Conservation (phyloP, 768 basidiomycete species). For the Collybia mongolica region DNA sequence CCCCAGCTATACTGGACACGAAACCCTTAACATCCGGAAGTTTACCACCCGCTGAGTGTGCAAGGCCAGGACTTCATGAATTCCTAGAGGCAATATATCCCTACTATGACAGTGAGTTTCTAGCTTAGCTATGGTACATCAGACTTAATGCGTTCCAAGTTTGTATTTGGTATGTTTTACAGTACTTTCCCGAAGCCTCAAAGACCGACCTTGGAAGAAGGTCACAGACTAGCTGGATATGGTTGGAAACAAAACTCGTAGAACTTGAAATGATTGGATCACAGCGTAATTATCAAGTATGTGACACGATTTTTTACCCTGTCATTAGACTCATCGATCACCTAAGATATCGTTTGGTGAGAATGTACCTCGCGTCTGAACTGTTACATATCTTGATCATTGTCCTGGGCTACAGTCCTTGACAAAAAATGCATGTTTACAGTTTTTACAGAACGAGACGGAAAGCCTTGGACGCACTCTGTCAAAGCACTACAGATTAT, state of each 20-base stretch:
- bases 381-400: background rate
- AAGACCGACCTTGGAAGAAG: slow-evolving; percentile 27
- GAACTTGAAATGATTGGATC: slow-evolving; percentile 85
- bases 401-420: slow-evolving; percentile 41
- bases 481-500: slow-evolving; percentile 84
- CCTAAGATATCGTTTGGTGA: slow-evolving; percentile 66
- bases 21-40: slow-evolving; percentile 82
- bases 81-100: slow-evolving; percentile 81
- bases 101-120: slow-evolving; percentile 67
- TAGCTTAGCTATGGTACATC: background rate
- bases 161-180: slow-evolving; percentile 67
- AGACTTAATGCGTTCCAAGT: slow-evolving; percentile 32
- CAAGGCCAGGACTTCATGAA: slow-evolving; percentile 79
- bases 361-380: slow-evolving; percentile 1
- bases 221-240: slow-evolving; percentile 87
- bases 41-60: slow-evolving; percentile 78
- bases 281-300: slow-evolving; percentile 66
- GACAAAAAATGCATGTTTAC: slow-evolving; percentile 91
- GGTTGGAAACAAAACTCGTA: slow-evolving; percentile 85
- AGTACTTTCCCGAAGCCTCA: background rate
- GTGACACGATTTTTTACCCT: slow-evolving; percentile 3
- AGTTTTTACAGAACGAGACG: slow-evolving; percentile 73
- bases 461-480: slow-evolving; percentile 73
- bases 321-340: background rate
- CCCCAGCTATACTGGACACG: slow-evolving; percentile 76